These are phyloP conservation scores for Polyporus arcularius DNA, from an alignment of 768 basidiomycete genomes.

Conservation along the genomic window DNA sequence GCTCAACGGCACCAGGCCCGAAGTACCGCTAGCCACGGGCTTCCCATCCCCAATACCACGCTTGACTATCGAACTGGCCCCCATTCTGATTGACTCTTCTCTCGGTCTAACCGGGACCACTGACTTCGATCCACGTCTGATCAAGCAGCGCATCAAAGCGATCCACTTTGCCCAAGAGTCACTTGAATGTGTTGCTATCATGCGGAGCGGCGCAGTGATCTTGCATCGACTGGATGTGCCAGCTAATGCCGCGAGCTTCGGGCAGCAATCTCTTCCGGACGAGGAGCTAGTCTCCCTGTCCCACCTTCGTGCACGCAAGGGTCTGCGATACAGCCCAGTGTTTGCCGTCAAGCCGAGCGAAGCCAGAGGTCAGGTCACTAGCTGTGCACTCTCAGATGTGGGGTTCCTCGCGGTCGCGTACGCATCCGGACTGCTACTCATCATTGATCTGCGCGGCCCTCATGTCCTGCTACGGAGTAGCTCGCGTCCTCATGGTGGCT, in stretches of 20 bases:
- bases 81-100: slow-evolving; percentile 47
- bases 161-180: slow-evolving; percentile 56
- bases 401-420: slow-evolving; percentile 82
- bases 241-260: slow-evolving; percentile 13
- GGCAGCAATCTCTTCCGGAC: slow-evolving; percentile 35
- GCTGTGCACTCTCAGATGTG: slow-evolving; percentile 69
- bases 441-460: slow-evolving; percentile 79
- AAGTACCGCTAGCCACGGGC: slow-evolving; percentile 51
- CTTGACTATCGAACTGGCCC: slow-evolving; percentile 60
- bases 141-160: slow-evolving; percentile 39
- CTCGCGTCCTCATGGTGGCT: slow-evolving; percentile 42
- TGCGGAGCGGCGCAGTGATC: slow-evolving; percentile 58
- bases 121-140: slow-evolving; percentile 12
- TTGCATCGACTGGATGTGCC: slow-evolving; percentile 43
- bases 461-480: slow-evolving; percentile 57
- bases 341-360: slow-evolving; percentile 54
- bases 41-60: slow-evolving; percentile 67
- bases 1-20: slow-evolving; percentile 45
- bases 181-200: slow-evolving; percentile 55
- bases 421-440: slow-evolving; percentile 52
- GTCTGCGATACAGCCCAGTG: slow-evolving; percentile 57
- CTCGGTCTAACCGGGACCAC: slow-evolving; percentile 31
- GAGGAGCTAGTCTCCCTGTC: slow-evolving; percentile 55
- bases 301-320: slow-evolving; percentile 43
- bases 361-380: slow-evolving; percentile 43